These are phyloP conservation scores for Diaporthe sp. DNA, from an alignment of 2,329 filamentous ascomycete species.

Conservation along the genomic window DNA sequence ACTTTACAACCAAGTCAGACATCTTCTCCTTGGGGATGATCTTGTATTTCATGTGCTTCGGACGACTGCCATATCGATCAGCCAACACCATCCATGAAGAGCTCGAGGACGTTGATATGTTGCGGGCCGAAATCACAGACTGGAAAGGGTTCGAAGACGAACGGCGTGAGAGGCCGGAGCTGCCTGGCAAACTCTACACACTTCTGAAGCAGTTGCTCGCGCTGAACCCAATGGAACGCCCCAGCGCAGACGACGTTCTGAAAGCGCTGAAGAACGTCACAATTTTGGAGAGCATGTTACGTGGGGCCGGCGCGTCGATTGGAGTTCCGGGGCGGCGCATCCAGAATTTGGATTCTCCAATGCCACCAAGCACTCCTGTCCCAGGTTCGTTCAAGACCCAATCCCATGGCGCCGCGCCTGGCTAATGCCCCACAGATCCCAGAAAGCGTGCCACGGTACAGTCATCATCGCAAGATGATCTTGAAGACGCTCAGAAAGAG, in stretches of 20 bases:
- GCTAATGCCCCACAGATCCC: constrained; percentile 47
- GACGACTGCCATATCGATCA: constrained; percentile 84
- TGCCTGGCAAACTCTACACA: constrained; percentile 88
- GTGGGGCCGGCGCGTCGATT: constrained; percentile 52
- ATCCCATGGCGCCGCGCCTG: not conserved
- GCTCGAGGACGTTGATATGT: constrained; percentile 87
- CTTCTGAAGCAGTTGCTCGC: constrained; percentile 86
- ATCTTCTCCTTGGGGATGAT: constrained; percentile 99
- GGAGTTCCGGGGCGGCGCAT: constrained; percentile 62
- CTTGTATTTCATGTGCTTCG: constrained; percentile 97
- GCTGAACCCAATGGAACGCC: constrained; percentile 80
- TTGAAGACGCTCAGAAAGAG: constrained; percentile 43
- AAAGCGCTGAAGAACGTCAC: constrained; percentile 80
- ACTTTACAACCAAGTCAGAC: constrained; percentile 97
- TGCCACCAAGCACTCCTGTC: constrained; percentile 62
- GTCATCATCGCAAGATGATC: constrained; percentile 50
- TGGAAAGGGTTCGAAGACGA: constrained; percentile 92
- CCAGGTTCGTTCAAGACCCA: constrained; percentile 52
- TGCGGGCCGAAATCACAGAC: constrained; percentile 86
- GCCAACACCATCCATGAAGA: constrained; percentile 92
- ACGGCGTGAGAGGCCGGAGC: constrained; percentile 79
- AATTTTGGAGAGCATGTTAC: constrained; percentile 58
- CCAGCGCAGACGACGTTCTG: constrained; percentile 88
- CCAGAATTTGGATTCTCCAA: constrained; percentile 69
- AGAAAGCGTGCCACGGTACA: constrained; percentile 51